Percentiles rank a stretch among this genome's conserved stretches.
phyloP scores from a whole-genome alignment of 495 filamentous ascomycete species.

The Xanthoparmelia taractica region DNA sequence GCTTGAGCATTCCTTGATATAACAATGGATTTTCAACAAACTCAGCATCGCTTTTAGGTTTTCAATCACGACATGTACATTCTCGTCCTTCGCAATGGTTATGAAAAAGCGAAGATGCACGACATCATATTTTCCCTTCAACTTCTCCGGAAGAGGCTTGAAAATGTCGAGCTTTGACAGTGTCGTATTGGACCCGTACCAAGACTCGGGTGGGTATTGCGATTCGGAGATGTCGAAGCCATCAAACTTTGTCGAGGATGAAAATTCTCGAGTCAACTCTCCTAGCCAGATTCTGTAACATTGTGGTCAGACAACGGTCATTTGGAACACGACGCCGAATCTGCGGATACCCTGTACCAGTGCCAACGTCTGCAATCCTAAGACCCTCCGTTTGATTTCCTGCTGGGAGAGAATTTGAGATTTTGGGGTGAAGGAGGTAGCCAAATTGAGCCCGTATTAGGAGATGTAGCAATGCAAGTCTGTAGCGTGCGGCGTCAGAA shows the following conservation, averaged over 20 bases:
- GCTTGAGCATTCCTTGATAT: too few species aligned
- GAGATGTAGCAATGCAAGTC: conserved; percentile 17
- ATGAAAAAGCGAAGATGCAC: conserved; percentile 16
- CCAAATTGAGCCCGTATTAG: conserved; percentile 11
- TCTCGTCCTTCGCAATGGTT: conserved; percentile 3
- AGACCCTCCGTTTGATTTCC: background rate
- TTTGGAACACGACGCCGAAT: too few species aligned
- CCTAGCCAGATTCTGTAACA: conserved; percentile 9
- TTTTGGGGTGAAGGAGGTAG: conserved; percentile 14
- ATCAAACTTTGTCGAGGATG: conserved; percentile 1
- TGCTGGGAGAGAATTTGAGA: conserved; percentile 4
- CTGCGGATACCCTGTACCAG: conserved; percentile 16
- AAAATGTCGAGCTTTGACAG: conserved; percentile 15
- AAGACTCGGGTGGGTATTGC: conserved; percentile 4
- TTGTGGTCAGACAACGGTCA: background rate
- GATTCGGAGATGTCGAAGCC: conserved; percentile 14
- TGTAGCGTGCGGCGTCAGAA: too few species aligned
- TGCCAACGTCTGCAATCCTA: conserved; percentile 16
- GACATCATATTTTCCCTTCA: conserved; percentile 10
- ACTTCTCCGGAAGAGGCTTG: conserved; percentile 7
- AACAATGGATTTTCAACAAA: background rate
- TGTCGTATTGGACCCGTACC: conserved; percentile 9
- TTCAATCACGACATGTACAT: conserved; percentile 3
- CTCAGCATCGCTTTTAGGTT: conserved; percentile 17
- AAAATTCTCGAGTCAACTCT: conserved; percentile 1